Conservation (phyloP, 1,284 basidiomycete genomes). For the Ustilago hordei region DNA sequence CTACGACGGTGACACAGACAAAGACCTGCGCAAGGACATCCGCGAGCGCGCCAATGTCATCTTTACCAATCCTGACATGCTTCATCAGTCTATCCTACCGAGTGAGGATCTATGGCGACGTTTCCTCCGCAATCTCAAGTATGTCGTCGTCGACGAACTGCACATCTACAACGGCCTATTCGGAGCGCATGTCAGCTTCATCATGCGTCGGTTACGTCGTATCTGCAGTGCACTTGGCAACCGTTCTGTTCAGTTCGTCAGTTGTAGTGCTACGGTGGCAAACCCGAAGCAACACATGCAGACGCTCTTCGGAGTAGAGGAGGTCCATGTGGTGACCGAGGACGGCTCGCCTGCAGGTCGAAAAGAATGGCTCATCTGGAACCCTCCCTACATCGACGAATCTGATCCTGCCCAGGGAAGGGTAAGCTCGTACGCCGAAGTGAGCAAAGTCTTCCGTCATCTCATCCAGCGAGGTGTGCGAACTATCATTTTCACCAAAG, state of each 20-base stretch:
- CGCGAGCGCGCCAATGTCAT: constrained; percentile 71
- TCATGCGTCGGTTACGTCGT: constrained; percentile 74
- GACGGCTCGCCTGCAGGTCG: constrained; percentile 86
- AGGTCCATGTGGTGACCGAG: constrained; percentile 79
- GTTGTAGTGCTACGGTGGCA: constrained; percentile 88
- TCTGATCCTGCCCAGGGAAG: constrained; percentile 75
- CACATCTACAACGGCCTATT: constrained; percentile 77
- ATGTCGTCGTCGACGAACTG: constrained; percentile 85
- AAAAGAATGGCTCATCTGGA: constrained; percentile 74
- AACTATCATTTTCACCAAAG: constrained; percentile 89
- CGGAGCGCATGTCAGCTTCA: constrained; percentile 63
- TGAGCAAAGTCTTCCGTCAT: constrained; percentile 80
- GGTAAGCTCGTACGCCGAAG: constrained; percentile 78
- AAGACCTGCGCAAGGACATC: constrained; percentile 72
- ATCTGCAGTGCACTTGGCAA: constrained; percentile 87
- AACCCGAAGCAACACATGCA: constrained; percentile 74
- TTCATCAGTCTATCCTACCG: constrained; percentile 86
- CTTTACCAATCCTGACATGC: constrained; percentile 78
- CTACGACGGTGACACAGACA: constrained; percentile 89
- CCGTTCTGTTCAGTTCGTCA: constrained; percentile 79
- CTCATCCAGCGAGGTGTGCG: constrained; percentile 84
- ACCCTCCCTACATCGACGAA: constrained; percentile 77
- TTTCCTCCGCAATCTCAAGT: constrained; percentile 77
- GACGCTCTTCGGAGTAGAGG: constrained; percentile 72
- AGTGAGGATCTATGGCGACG: constrained; percentile 86